Evolutionary conservation across 768 basidiomycete genomes (phyloP).

Genomic region (Cystofilobasidium ferigula): DNA sequence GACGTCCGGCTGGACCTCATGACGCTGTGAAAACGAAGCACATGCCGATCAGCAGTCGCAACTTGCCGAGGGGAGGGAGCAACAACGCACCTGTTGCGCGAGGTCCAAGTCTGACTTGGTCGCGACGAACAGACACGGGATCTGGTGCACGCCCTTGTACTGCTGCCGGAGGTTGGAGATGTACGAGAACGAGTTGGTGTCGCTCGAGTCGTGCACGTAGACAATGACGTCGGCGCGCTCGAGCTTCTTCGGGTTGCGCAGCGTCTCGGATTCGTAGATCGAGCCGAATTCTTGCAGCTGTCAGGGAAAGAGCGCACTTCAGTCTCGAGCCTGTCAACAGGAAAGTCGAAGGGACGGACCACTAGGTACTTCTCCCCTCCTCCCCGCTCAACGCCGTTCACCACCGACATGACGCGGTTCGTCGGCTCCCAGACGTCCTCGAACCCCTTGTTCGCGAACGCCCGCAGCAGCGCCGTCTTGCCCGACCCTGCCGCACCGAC

Average conservation of each 20-base stretch:
- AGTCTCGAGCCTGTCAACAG: not conserved
- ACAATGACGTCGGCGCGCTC: constrained; percentile 88
- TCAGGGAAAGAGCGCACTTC: not conserved
- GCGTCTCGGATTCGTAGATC: constrained; percentile 79
- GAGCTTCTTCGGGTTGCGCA: constrained; percentile 79
- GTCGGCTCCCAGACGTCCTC: constrained; percentile 69
- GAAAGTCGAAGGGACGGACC: constrained; percentile 46
- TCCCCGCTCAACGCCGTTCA: constrained; percentile 86
- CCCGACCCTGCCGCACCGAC: constrained; percentile 93
- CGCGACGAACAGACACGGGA: constrained; percentile 94
- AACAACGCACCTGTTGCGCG: constrained; percentile 66
- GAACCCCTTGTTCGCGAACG: constrained; percentile 76
- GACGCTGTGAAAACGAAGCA: constrained; percentile 48
- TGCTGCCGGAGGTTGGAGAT: constrained; percentile 98
- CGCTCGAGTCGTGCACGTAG: constrained; percentile 93
- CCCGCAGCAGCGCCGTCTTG: constrained; percentile 74
- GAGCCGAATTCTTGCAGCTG: constrained; percentile 97
- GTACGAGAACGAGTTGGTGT: constrained; percentile 97
- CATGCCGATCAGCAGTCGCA: not conserved
- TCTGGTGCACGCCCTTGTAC: constrained; percentile 75
- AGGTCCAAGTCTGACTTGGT: constrained; percentile 97
- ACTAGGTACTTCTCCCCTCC: constrained; percentile 94
- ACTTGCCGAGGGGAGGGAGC: not conserved
- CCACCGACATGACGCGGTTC: constrained; percentile 76
- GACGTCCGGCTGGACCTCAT: constrained; percentile 96